Evolutionary conservation across 257 asterid genomes (phyloP).

Genomic region (Cruciata laevipes): DNA sequence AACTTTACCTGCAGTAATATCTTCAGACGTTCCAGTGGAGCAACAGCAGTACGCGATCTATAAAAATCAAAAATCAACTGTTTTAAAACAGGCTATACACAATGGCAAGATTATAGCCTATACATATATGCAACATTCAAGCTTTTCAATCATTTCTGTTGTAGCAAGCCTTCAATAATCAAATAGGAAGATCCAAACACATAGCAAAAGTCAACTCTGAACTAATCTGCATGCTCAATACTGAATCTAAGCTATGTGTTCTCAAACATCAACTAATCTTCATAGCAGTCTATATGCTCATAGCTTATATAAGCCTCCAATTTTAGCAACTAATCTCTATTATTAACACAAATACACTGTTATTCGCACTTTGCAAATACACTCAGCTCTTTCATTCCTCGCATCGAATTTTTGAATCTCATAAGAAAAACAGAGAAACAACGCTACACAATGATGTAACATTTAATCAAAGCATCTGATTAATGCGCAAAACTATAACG

Average conservation of each 20-base stretch:
- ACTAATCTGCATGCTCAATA: not conserved
- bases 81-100: not conserved
- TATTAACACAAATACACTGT: not conserved
- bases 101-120: not conserved
- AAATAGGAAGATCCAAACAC: constrained; percentile 1
- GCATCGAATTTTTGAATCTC: not conserved
- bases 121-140: not conserved
- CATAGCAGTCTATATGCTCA: not conserved
- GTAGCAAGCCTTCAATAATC: not conserved
- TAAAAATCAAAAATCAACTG: constrained; percentile 14
- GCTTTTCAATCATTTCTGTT: not conserved
- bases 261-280: not conserved
- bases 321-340: not conserved
- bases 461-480: not conserved
- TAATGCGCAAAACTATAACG: not conserved
- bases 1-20: constrained; percentile 78
- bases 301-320: not conserved
- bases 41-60: constrained; percentile 98
- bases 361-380: not conserved
- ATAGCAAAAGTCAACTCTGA: no score
- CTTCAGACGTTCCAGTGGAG: constrained; percentile 95
- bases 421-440: not conserved
- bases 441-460: not conserved
- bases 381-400: not conserved
- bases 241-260: not conserved